Base-by-base conservation (phyloP, 1,284 basidiomycete genomes). In the Earliella scabrosa region DNA sequence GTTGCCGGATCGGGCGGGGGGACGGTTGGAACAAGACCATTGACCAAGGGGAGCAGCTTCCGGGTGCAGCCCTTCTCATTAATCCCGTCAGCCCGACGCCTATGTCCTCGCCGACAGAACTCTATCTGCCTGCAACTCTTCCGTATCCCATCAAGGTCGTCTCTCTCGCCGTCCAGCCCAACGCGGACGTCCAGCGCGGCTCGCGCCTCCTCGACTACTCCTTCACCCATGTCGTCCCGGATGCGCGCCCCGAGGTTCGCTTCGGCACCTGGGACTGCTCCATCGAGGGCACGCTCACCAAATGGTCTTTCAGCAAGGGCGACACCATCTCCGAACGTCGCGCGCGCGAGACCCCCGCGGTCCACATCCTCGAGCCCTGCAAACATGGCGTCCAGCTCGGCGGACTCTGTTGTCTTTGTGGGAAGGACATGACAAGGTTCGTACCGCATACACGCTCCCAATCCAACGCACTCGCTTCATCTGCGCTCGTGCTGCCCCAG, bases 371-470 rank as follows among this genome's bases (percentile, higher is more conserved):
- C 45, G 94, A 97, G 71, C 90, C 92, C 18, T 99, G 96, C 77
- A 93, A 92, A 49, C 96, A 99, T 73, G 92, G 92, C 46, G 88
- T 97, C 63, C 95, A 98, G 73, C 81, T 97, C 56, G 87, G 88
- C 35, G 97, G 97, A 1, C 81, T 98, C 58, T 99, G 96, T 71
- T 95, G 92, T 2, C 73, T 97, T 29, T 99, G 96, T 70, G 96
- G 95, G 35, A 93, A 92, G 73, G 94, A 97, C 66, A 87, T 98
- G 80, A 95, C 93, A 44, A 86, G 82, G 95, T 97, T 45, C 51
- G 29, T 45, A n/a, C 38, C 27, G 26, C 24, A 43, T 41, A 35
- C 46, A 14, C 43, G 45, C 32, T 38, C 4, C 26, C 27, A 49
- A 26, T 40, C 43, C 21, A 23, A 34, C 18, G 24, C 47, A 31